These are phyloP conservation scores for Capsella bursapastoris DNA, from an alignment of 345 rosid species.

Conservation along the genomic window DNA sequence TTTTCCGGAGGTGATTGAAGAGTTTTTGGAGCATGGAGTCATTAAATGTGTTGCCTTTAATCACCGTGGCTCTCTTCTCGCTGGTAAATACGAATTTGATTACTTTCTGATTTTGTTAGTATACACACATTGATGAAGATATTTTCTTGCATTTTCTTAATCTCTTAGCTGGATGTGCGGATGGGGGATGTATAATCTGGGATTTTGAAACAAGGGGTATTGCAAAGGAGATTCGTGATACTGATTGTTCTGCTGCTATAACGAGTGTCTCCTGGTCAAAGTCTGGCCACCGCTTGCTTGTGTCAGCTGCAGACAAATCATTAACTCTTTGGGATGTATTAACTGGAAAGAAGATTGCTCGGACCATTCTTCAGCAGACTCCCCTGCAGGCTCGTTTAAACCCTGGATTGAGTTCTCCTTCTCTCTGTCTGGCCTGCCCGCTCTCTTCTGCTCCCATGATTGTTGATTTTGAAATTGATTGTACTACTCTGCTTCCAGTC, in stretches of 20 bases:
- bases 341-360: slow-evolving; percentile 69
- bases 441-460: slow-evolving; percentile 96
- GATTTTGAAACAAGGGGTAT: slow-evolving; percentile 97
- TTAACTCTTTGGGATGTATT: slow-evolving; percentile 90
- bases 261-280: slow-evolving; percentile 98
- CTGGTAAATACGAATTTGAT: slow-evolving; percentile 51
- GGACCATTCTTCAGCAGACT: slow-evolving; percentile 72
- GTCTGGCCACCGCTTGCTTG: slow-evolving; percentile 87
- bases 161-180: slow-evolving; percentile 88
- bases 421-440: slow-evolving; percentile 85
- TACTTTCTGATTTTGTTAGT: not conserved
- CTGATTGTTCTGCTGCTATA: slow-evolving; percentile 73
- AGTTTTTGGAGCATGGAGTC: slow-evolving; percentile 90
- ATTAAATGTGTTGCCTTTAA: slow-evolving; percentile 96
- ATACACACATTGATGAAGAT: not conserved
- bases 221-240: slow-evolving; percentile 88
- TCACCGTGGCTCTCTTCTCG: slow-evolving; percentile 97
- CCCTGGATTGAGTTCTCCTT: slow-evolving; percentile 83
- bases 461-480: slow-evolving; percentile 72
- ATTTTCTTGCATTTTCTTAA: slow-evolving; percentile 29
- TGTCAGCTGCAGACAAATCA: slow-evolving; percentile 95
- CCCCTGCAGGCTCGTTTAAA: slow-evolving; percentile 83
- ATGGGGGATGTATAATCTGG: slow-evolving; percentile 93
- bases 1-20: slow-evolving; percentile 98
- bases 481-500: slow-evolving; percentile 75